These are phyloP conservation scores for Diaporthe amygdali DNA, from an alignment of 2,329 filamentous ascomycete species.

Conservation along the genomic window DNA sequence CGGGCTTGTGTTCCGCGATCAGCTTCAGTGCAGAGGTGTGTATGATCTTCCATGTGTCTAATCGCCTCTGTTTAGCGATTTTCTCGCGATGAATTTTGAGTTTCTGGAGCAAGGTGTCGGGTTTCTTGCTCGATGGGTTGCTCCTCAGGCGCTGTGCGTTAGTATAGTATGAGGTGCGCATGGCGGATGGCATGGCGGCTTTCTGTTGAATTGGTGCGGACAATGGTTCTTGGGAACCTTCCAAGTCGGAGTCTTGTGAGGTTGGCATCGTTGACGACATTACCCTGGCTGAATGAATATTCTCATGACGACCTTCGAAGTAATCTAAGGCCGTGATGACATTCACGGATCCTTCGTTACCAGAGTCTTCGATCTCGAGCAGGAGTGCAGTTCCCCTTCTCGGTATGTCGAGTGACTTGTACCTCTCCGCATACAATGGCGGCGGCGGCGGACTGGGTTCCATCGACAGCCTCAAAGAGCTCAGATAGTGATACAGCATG, in stretches of 20 bases:
- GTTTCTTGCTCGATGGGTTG: not conserved
- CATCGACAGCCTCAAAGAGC: not conserved
- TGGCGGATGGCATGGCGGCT: not conserved
- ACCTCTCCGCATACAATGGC: not conserved
- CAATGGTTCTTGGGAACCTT: not conserved
- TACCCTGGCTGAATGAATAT: not conserved
- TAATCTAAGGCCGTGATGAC: not conserved
- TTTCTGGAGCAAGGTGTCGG: not conserved
- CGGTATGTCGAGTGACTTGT: not conserved
- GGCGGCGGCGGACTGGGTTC: not conserved
- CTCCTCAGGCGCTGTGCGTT: not conserved
- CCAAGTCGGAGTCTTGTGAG: not conserved
- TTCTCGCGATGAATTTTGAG: not conserved
- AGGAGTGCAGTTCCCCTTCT: not conserved
- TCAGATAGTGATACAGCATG: slow-evolving; percentile 10
- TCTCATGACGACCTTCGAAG: not conserved
- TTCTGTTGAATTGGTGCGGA: not conserved
- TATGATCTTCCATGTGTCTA: not conserved
- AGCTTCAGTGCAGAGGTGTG: slow-evolving; percentile 2
- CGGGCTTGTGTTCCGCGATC: not conserved
- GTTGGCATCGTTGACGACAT: not conserved
- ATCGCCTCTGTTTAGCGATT: slow-evolving; percentile 1
- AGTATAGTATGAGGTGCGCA: not conserved
- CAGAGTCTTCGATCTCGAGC: not conserved
- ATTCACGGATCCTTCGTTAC: not conserved